phyloP scores from a whole-genome alignment of 2,329 filamentous ascomycete genomes.

The Xylariales sp. region DNA sequence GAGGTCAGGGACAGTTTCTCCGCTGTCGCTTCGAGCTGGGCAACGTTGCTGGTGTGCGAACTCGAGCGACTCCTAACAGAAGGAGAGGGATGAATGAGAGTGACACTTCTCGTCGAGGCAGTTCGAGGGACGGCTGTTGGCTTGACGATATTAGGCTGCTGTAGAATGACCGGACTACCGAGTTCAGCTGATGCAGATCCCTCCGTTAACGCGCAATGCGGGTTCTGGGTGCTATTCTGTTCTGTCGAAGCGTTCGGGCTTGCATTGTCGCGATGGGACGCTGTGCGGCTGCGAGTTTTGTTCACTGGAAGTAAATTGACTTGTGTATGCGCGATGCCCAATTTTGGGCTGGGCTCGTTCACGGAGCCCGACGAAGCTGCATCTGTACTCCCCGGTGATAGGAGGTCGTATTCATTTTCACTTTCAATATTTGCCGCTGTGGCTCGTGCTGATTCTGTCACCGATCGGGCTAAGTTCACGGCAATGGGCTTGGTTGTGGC shows the following conservation, averaged over 20 bases:
- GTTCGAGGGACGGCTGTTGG: slow-evolving; percentile 44
- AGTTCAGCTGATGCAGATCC: neutral
- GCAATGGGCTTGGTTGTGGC: slow-evolving; percentile 15
- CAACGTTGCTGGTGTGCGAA: slow-evolving; percentile 62
- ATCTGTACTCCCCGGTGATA: slow-evolving; percentile 21
- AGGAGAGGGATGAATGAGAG: slow-evolving; percentile 55
- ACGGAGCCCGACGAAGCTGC: slow-evolving; percentile 10
- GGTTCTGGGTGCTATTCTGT: slow-evolving; percentile 1
- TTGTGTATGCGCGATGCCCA: slow-evolving; percentile 10
- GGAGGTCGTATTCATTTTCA: slow-evolving; percentile 26
- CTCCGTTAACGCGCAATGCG: neutral
- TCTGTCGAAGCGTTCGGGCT: slow-evolving; percentile 13
- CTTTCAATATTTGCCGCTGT: slow-evolving; percentile 14
- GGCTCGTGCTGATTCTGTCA: slow-evolving; percentile 24
- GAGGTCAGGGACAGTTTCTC: slow-evolving; percentile 70
- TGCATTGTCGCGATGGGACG: neutral
- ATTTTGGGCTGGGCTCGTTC: slow-evolving; percentile 16
- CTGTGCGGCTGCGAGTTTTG: slow-evolving; percentile 9
- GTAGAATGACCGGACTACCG: neutral
- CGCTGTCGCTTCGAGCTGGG: slow-evolving; percentile 69
- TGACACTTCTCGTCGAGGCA: slow-evolving; percentile 38
- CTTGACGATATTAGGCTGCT: slow-evolving; percentile 15
- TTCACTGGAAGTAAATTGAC: slow-evolving; percentile 10
- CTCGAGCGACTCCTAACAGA: slow-evolving; percentile 58
- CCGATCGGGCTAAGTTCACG: slow-evolving; percentile 24